phyloP scores from a whole-genome alignment of 2,329 filamentous ascomycete genomes.

The Pestalotiopsis sp. region DNA sequence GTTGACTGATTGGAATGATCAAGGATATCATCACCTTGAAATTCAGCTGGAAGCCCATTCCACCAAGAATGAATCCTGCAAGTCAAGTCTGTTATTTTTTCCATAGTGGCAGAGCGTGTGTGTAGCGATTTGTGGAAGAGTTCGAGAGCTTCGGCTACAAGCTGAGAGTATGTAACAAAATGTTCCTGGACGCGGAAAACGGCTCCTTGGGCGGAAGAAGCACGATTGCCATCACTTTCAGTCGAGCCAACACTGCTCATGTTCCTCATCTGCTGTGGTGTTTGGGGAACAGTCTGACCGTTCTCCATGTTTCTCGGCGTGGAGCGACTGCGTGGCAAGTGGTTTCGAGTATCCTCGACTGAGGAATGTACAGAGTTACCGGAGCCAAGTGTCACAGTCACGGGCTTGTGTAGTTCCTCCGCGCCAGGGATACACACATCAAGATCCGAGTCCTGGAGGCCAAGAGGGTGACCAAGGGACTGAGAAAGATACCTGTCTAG shows the following conservation, averaged over 20 bases:
- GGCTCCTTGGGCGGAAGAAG: not conserved
- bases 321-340: slow-evolving; percentile 7
- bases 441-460: slow-evolving; percentile 28
- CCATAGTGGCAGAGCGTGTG: slow-evolving; percentile 9
- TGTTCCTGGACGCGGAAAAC: slow-evolving; percentile 7
- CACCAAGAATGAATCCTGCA: slow-evolving; percentile 14
- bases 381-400: not conserved
- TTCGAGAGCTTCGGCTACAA: slow-evolving; percentile 12
- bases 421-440: slow-evolving; percentile 29
- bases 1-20: not conserved
- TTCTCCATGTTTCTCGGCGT: not conserved
- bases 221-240: not conserved
- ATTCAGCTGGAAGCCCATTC: slow-evolving; percentile 12
- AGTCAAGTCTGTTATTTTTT: slow-evolving; percentile 13
- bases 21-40: slow-evolving; percentile 9
- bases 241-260: not conserved
- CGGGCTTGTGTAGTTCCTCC: slow-evolving; percentile 25
- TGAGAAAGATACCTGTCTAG: slow-evolving; percentile 37
- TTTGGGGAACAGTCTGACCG: not conserved
- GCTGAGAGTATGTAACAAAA: slow-evolving; percentile 9
- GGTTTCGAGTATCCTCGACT: slow-evolving; percentile 7
- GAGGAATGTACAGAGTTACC: not conserved
- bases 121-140: slow-evolving; percentile 14
- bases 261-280: not conserved
- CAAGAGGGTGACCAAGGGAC: slow-evolving; percentile 34